Percentiles rank a stretch among this genome's conserved stretches.
Conservation (phyloP, 495 filamentous ascomycete genomes). For the Hypoxylon lienhwacheense region DNA sequence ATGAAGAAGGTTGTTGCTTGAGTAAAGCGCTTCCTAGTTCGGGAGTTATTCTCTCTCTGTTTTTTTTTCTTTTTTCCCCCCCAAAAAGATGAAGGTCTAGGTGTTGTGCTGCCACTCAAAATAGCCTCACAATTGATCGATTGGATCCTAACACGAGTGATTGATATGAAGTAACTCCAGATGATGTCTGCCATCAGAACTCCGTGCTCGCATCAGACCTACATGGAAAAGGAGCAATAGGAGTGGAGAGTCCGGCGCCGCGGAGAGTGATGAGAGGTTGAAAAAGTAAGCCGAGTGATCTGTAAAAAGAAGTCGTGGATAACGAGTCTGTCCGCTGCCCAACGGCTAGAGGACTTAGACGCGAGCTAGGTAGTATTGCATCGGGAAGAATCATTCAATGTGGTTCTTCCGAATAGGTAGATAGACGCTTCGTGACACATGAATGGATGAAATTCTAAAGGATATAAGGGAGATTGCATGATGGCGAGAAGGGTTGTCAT, state of each 20-base stretch:
- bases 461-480: conserved; percentile 8
- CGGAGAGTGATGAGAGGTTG: conserved; percentile 18
- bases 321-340: conserved; percentile 27
- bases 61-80: no score
- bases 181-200: conserved; percentile 3
- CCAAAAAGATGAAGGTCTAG: not conserved
- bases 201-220: conserved; percentile 27
- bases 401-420: conserved; percentile 23
- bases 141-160: conserved; percentile 15
- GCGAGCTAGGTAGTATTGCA: conserved; percentile 34
- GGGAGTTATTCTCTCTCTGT: not conserved
- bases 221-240: conserved; percentile 19
- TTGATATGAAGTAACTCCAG: conserved; percentile 19
- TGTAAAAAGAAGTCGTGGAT: conserved; percentile 5
- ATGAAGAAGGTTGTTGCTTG: conserved; percentile 34
- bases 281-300: conserved; percentile 10
- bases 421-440: conserved; percentile 27
- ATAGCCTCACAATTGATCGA: conserved; percentile 32
- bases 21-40: conserved; percentile 4
- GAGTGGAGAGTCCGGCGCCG: conserved; percentile 19
- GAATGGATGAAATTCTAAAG: conserved; percentile 22
- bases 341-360: conserved; percentile 33
- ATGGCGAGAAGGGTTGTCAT: conserved; percentile 28
- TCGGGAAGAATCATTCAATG: conserved; percentile 32
- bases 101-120: conserved; percentile 8